A percentile compares a stretch with the other conserved stretches of the same genome.
Conservation (phyloP, 371 early-diverging fungal species). For the Fennellomyces sp. region DNA sequence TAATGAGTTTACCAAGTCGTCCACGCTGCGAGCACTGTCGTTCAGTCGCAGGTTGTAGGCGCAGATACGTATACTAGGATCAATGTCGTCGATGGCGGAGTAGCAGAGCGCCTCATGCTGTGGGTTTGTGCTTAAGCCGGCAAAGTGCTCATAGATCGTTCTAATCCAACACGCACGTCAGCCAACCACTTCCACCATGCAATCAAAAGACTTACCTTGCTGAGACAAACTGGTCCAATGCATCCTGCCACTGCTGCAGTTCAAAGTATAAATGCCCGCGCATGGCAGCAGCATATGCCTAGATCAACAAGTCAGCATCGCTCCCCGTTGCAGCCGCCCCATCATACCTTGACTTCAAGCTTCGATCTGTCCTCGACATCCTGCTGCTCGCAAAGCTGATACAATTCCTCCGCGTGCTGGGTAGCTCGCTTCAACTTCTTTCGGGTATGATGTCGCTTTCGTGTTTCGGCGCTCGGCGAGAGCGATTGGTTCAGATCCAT, state of each 20-base stretch:
- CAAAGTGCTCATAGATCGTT: constrained; percentile 71
- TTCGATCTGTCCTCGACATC: constrained; percentile 57
- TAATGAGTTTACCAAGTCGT: constrained; percentile 48
- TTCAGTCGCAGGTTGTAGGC: constrained; percentile 69
- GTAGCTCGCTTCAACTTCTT: constrained; percentile 68
- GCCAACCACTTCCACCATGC: neutral
- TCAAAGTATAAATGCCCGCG: constrained; percentile 70
- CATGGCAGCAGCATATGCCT: constrained; percentile 78
- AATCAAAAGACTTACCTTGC: constrained; percentile 26
- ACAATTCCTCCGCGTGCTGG: constrained; percentile 54
- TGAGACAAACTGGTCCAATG: constrained; percentile 65
- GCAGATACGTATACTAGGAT: constrained; percentile 83
- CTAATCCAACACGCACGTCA: constrained; percentile 21
- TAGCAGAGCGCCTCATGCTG: constrained; percentile 71
- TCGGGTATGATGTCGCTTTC: constrained; percentile 71
- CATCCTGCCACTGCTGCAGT: constrained; percentile 70
- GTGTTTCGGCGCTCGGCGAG: constrained; percentile 57
- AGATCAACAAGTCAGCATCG: neutral
- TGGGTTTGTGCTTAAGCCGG: constrained; percentile 42
- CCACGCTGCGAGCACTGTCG: constrained; percentile 48
- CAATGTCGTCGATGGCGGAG: constrained; percentile 75
- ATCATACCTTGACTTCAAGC: constrained; percentile 65
- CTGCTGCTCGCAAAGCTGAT: constrained; percentile 53
- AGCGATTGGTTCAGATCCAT: constrained; percentile 76
- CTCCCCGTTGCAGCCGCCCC: neutral